Evolutionary conservation across 495 filamentous ascomycete species (phyloP), one percentile per base, ranked within the genome.

Genomic region (Cryomyces antarcticus): DNA sequence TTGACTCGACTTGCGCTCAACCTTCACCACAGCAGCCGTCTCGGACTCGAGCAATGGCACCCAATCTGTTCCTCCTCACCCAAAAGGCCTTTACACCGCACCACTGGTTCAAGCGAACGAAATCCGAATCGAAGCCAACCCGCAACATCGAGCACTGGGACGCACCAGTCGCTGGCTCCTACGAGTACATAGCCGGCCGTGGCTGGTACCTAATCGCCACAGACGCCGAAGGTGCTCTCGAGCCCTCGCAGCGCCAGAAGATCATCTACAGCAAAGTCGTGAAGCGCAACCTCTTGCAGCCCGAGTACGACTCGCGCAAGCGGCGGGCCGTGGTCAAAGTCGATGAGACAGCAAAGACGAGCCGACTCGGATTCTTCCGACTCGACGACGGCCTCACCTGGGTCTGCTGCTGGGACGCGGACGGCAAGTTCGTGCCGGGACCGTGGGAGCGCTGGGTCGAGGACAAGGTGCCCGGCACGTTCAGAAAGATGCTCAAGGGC

Each of bases 121-220:
- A 41, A 28, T 41, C 35, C 5, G 42, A 39, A 31, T 7, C 7
- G 7, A 52, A 47, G 11, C 41, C 50, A n/a, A 30, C n/a, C 4
- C 44, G 52, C 39, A 44, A 41, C 37, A 50, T 43, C 24, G 55
- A 58, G 37, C 55, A 56, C 46, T 58, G 55, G 55, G 41, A 50
- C 11, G 5, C 5, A 7, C 55, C 55, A 4, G 37, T 50, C 12
- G 38, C 53, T 6, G 55, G 55, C 11, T 37, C 40, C 28, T 58
- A 58, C 42, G 53, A 54, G 36, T 58, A 54, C 44, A 54, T 50
- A 24, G 49, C 53, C 28, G 56, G 56, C 11, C 44, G 54, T 7
- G 56, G 56, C 7, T 58, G 56, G 56, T 54, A 50, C 34, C 54
- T 57, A 34, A 31, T 54, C 12, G 44, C 44, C 29, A 47, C 42